These are phyloP conservation scores for Punica granatum DNA, from an alignment of 345 rosid genomes.

Conservation along the genomic window DNA sequence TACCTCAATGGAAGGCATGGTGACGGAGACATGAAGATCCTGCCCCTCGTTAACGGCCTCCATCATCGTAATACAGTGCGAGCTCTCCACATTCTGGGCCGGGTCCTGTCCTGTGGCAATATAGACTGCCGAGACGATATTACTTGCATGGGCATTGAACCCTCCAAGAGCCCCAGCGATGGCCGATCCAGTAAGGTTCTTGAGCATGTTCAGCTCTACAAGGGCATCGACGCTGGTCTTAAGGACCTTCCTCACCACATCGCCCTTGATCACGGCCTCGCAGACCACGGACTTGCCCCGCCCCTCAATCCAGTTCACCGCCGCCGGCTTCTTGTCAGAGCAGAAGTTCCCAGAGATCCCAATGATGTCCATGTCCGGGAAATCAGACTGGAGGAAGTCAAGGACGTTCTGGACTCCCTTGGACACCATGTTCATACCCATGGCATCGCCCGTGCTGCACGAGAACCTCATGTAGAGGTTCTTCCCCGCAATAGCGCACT, in stretches of 20 bases:
- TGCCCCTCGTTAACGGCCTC: constrained; percentile 52
- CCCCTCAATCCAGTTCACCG: constrained; percentile 73
- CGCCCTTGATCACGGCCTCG: constrained; percentile 59
- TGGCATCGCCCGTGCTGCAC: constrained; percentile 67
- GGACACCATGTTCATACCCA: constrained; percentile 87
- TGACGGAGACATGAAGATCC: constrained; percentile 65
- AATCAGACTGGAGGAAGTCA: constrained; percentile 51
- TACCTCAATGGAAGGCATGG: constrained; percentile 74
- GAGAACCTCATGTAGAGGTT: constrained; percentile 49
- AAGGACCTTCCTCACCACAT: constrained; percentile 50
- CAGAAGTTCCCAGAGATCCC: constrained; percentile 70
- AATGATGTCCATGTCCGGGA: constrained; percentile 63
- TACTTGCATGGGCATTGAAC: constrained; percentile 73
- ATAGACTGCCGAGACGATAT: constrained; percentile 49
- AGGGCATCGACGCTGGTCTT: constrained; percentile 55
- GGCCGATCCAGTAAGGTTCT: constrained; percentile 74
- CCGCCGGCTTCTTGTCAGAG: constrained; percentile 70
- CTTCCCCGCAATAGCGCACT: constrained; percentile 61
- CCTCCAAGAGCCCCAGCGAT: constrained; percentile 78
- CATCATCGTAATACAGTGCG: constrained; percentile 76
- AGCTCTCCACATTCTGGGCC: constrained; percentile 67
- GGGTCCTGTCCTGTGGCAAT: constrained; percentile 81
- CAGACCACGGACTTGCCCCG: constrained; percentile 74
- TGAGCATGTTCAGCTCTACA: constrained; percentile 70
- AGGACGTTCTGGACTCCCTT: constrained; percentile 69